Conservation (phyloP, 2,329 filamentous ascomycete genomes). For the Xylariaceae sp. region DNA sequence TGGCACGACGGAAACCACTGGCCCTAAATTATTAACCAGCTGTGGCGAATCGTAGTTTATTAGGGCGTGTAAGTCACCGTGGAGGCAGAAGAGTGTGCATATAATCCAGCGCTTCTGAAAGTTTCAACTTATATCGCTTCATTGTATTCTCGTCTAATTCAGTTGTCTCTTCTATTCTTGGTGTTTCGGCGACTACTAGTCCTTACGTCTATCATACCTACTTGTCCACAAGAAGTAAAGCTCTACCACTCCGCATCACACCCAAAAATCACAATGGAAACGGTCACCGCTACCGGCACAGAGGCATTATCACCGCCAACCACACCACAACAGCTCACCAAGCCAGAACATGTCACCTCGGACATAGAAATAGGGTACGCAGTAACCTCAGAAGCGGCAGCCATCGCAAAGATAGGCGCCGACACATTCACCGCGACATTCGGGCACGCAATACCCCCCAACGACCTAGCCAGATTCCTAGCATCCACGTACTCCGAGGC, state of each 20-base stretch:
- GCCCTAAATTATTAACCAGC: too few relatives aligned
- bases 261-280: slow-evolving; percentile 4
- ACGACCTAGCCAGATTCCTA: slow-evolving; percentile 27
- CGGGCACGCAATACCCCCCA: slow-evolving; percentile 24
- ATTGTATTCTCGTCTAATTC: too few relatives aligned
- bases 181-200: too few relatives aligned
- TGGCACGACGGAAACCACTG: slow-evolving; percentile 8
- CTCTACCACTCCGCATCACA: background rate
- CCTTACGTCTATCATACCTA: too few relatives aligned
- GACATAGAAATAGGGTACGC: slow-evolving; percentile 24
- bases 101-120: too few relatives aligned
- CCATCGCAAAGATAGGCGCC: slow-evolving; percentile 28
- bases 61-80: too few relatives aligned
- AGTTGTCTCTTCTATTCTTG: too few relatives aligned
- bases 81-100: too few relatives aligned
- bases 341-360: background rate
- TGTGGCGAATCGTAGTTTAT: too few relatives aligned
- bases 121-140: too few relatives aligned
- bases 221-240: too few relatives aligned
- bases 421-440: slow-evolving; percentile 29
- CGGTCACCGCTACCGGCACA: background rate
- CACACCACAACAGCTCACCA: background rate
- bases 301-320: background rate
- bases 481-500: slow-evolving; percentile 23
- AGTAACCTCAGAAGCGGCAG: slow-evolving; percentile 23